phyloP scores from a whole-genome alignment of 371 early-diverging fungal species.

The Encephalitozoon hellem region DNA sequence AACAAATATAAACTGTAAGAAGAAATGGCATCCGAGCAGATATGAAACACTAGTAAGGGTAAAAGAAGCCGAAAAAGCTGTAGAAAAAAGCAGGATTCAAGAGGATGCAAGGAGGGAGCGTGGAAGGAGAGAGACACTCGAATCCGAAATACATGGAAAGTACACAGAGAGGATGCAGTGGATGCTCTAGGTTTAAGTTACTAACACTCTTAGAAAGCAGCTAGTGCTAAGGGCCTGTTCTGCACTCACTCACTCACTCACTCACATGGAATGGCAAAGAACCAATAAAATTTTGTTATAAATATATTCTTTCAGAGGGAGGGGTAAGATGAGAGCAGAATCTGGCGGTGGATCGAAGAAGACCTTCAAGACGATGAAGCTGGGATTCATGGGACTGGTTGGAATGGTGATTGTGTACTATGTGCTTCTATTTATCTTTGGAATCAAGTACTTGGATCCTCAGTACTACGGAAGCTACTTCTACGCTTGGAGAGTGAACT shows the following conservation, averaged over 20 bases:
- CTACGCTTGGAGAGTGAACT: slow-evolving; percentile 29
- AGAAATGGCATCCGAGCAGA: slow-evolving; percentile 51
- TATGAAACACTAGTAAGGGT: slow-evolving; percentile 33
- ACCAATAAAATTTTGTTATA: not conserved
- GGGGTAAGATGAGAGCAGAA: slow-evolving; percentile 10
- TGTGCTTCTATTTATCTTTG: slow-evolving; percentile 5
- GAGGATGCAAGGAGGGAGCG: not conserved
- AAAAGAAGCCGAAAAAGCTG: slow-evolving; percentile 1
- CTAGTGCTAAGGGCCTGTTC: not conserved
- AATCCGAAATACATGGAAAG: not conserved
- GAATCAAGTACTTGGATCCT: not conserved
- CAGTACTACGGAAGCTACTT: slow-evolving; percentile 14
- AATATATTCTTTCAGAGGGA: not conserved
- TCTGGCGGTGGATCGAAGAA: not conserved
- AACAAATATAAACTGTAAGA: slow-evolving; percentile 47
- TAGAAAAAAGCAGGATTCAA: not conserved
- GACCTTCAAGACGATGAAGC: not conserved
- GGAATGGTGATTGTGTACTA: not conserved
- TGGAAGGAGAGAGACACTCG: not conserved
- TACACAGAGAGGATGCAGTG: slow-evolving; percentile 18
- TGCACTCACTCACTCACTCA: too few relatives aligned
- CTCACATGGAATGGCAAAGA: not conserved
- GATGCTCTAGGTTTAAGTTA: not conserved
- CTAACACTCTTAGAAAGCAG: too few relatives aligned
- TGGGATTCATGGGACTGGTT: not conserved